Conservation (phyloP, 2,329 filamentous ascomycete genomes). For the Cercospora nicotianae region DNA sequence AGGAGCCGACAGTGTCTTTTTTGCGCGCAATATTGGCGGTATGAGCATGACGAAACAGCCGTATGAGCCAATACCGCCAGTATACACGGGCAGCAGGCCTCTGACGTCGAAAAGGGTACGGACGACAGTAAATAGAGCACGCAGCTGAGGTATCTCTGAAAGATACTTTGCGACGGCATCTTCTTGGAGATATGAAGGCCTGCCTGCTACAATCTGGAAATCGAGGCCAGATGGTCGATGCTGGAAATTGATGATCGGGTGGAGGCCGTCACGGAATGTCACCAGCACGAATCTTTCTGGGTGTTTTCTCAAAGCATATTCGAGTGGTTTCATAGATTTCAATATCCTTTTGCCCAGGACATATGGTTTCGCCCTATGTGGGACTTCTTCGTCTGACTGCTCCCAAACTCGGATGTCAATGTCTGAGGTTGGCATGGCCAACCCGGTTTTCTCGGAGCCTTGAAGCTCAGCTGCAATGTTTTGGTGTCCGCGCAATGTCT, state of each 20-base stretch:
- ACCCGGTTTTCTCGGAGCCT: constrained; percentile 56
- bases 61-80: constrained; percentile 56
- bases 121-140: constrained; percentile 51
- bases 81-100: constrained; percentile 49
- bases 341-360: constrained; percentile 2
- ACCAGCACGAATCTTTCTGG: constrained; percentile 1
- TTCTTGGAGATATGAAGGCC: constrained; percentile 43
- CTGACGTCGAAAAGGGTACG: constrained; percentile 54
- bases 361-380: neutral
- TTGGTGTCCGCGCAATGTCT: constrained; percentile 25
- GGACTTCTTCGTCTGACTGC: constrained; percentile 30
- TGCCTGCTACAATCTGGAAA: constrained; percentile 54
- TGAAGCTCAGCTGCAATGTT: constrained; percentile 43
- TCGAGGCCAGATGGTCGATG: constrained; percentile 53
- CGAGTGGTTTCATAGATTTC: constrained; percentile 10
- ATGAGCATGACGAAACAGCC: constrained; percentile 59
- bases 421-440: constrained; percentile 55
- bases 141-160: constrained; percentile 51
- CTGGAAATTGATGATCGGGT: constrained; percentile 45
- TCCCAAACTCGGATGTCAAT: constrained; percentile 52
- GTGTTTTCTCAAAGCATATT: constrained; percentile 12
- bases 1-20: neutral
- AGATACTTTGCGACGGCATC: constrained; percentile 50
- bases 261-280: constrained; percentile 33
- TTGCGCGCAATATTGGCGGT: constrained; percentile 45